Base-by-base conservation (phyloP, 2,329 filamentous ascomycete species). In the Cordyceps farinosa region DNA sequence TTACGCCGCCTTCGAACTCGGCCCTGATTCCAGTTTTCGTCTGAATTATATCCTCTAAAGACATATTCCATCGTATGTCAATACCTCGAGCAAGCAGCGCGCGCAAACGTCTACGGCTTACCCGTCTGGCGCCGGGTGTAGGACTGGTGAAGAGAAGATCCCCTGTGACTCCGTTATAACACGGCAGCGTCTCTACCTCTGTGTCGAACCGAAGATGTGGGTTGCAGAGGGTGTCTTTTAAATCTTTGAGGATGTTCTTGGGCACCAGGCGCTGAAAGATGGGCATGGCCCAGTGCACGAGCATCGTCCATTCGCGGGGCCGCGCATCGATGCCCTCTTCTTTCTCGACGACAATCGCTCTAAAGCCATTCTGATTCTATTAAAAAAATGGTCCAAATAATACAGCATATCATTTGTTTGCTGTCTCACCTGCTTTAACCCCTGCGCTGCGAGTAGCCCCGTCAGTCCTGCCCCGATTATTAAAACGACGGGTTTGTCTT, bases 281-380 rank as follows among this genome's bases (percentile, higher is more conserved):
- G 1, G 74, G 71, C 67, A 77, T 71, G 13, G 72, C 76, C 77
- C 77, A 79, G 65, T 77, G 76, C 29, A 78, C 65, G 11, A 75
- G 69, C 38, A 78, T 76, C n/a, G 73, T 74, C 76, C 75, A 77
- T 68, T 77, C 75, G 60, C 75, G 73, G 3, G 63, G 54, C 9
- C 74, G 71, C 29, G 69, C 68, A 9, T 71, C 66, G 61, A 75
- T 51, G 57, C 68, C 65, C 1, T 61, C 56, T 40, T 77, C 75
- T 17, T 63, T 54, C 29, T 77, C 76, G 56, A 72, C 75, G 2
- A 77, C 64, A 38, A 67, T 59, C 6, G 73, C 73, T 5, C 69
- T 55, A 64, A 77, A 74, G 32, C 74, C 75, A 50, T 72, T 69
- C 73, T 76, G 34, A 3, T 32, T 13, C 15, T 48, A 27, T 54